Conservation (phyloP, 805 yeast species). For the Myxozyma sirexii region DNA sequence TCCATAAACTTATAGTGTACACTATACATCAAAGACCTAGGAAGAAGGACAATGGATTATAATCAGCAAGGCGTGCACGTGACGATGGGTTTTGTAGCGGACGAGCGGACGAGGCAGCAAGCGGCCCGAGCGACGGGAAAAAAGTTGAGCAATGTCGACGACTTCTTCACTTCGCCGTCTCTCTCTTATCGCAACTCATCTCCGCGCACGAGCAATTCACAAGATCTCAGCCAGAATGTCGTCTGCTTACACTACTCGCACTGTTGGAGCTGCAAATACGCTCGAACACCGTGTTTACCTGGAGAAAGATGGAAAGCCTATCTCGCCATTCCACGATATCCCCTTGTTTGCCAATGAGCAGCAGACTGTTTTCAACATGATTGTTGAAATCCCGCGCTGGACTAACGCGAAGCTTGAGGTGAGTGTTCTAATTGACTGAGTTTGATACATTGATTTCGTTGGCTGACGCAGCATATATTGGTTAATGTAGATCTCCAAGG, state of each 20-base stretch:
- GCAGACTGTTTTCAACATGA: conserved; percentile 82
- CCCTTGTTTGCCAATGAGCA: conserved; percentile 93
- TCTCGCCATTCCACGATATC: conserved; percentile 93
- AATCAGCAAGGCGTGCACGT: background rate
- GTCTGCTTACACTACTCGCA: conserved; percentile 76
- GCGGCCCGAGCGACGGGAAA: background rate
- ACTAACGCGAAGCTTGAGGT: conserved; percentile 90
- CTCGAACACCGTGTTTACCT: conserved; percentile 88
- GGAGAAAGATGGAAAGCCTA: conserved; percentile 90
- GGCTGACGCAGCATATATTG: too few species aligned
- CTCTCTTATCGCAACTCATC: background rate
- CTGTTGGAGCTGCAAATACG: conserved; percentile 93
- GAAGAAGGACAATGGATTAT: too few species aligned
- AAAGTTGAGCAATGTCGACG: background rate
- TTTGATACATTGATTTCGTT: background rate
- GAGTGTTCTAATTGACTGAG: too few species aligned
- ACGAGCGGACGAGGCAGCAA: background rate
- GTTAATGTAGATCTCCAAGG: conserved; percentile 52
- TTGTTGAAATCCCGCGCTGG: conserved; percentile 99
- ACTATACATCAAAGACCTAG: too few species aligned
- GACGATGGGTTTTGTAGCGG: background rate
- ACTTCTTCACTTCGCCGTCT: background rate
- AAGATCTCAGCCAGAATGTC: conserved; percentile 5
- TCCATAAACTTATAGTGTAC: too few species aligned
- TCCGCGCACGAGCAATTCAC: background rate